phyloP scores from a whole-genome alignment of 352 stramenopile genomes.

The Phytophthora meadii region DNA sequence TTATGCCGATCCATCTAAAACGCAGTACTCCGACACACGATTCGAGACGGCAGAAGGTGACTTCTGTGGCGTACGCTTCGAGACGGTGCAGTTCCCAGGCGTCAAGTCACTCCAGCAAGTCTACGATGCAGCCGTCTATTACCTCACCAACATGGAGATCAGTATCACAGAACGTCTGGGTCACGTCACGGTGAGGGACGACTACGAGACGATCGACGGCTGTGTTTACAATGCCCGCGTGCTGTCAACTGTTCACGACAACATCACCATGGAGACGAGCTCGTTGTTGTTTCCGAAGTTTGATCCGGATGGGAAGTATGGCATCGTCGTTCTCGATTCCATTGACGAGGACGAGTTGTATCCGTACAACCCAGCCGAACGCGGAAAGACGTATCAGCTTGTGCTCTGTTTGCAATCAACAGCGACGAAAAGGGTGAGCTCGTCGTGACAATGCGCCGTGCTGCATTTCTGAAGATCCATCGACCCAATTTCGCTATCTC shows the following conservation, averaged over 20 bases:
- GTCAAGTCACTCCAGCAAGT: constrained; percentile 38
- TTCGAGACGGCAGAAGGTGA: constrained; percentile 37
- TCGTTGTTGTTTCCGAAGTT: constrained; percentile 36
- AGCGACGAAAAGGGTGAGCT: constrained; percentile 12
- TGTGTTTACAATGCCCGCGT: constrained; percentile 24
- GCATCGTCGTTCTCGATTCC: constrained; percentile 34
- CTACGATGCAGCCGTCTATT: constrained; percentile 40
- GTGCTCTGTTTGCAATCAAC: constrained; percentile 16
- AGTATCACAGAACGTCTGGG: constrained; percentile 39
- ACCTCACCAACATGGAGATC: constrained; percentile 50
- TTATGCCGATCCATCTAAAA: constrained; percentile 19
- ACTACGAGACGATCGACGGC: constrained; percentile 29
- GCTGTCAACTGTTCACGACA: constrained; percentile 16
- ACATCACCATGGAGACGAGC: constrained; percentile 37
- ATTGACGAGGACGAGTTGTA: constrained; percentile 52
- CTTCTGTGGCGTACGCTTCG: constrained; percentile 32
- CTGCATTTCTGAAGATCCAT: constrained; percentile 40
- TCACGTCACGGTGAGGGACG: constrained; percentile 34
- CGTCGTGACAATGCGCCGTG: constrained; percentile 33
- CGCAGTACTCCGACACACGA: constrained; percentile 28
- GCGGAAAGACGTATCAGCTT: constrained; percentile 32
- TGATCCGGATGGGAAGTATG: constrained; percentile 21
- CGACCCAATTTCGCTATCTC: constrained; percentile 17
- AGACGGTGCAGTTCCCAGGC: constrained; percentile 36
- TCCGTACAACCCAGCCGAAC: constrained; percentile 39